A percentile compares a stretch with the other conserved stretches of the same genome.
Evolutionary conservation across 495 filamentous ascomycete genomes (phyloP).

Genomic region (Lentithecium fluviatile): DNA sequence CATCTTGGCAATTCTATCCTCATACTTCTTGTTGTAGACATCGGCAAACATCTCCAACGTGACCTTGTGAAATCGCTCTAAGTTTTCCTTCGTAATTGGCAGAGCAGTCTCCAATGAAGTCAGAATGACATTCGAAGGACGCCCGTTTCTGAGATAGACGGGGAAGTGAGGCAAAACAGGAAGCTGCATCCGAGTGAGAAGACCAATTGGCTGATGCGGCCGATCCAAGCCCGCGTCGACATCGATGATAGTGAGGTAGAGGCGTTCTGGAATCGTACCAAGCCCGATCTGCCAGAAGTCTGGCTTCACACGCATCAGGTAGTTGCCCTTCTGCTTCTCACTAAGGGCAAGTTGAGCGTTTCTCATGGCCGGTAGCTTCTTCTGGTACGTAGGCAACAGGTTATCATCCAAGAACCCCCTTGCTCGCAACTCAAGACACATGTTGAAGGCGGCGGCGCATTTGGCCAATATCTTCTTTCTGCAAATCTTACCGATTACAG

Average conservation of each 20-base stretch:
- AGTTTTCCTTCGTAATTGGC: constrained; percentile 41
- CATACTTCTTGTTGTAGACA: constrained; percentile 84
- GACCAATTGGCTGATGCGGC: constrained; percentile 61
- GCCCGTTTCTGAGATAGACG: constrained; percentile 64
- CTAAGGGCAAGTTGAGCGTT: constrained; percentile 87
- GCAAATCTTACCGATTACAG: constrained; percentile 59
- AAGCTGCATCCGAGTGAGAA: constrained; percentile 68
- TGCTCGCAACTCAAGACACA: constrained; percentile 69
- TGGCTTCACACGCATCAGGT: constrained; percentile 78
- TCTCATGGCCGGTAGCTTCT: constrained; percentile 75
- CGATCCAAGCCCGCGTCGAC: constrained; percentile 60
- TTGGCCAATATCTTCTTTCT: constrained; percentile 76
- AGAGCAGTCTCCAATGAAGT: constrained; percentile 46
- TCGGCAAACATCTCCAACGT: constrained; percentile 78
- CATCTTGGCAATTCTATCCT: constrained; percentile 59
- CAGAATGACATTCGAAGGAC: constrained; percentile 57
- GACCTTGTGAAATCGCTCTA: constrained; percentile 61
- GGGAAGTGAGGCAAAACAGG: constrained; percentile 66
- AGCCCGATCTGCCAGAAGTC: constrained; percentile 64
- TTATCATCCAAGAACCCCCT: constrained; percentile 68
- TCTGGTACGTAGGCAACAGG: constrained; percentile 70
- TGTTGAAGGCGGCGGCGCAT: constrained; percentile 84
- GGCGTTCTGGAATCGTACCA: constrained; percentile 51
- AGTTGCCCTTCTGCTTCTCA: constrained; percentile 68
- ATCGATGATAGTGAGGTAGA: constrained; percentile 66